Percentiles rank a stretch among this genome's conserved stretches.
Evolutionary conservation across 441 rosid species (phyloP).

Genomic region (Populus hybrid): DNA sequence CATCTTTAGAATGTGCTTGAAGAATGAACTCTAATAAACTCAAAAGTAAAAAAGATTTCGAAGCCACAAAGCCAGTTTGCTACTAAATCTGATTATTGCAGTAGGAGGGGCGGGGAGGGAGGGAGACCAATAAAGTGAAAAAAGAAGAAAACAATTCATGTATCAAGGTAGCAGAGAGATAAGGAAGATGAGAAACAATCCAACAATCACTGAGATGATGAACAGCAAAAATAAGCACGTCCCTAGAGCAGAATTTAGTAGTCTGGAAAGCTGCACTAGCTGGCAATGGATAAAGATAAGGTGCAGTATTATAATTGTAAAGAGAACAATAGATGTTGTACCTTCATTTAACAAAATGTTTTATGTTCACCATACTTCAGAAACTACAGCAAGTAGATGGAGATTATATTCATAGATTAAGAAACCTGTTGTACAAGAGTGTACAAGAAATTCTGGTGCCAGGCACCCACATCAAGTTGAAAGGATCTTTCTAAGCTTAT

Average conservation of each 20-base stretch:
- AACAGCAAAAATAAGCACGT: not conserved
- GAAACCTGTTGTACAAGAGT: slow-evolving; percentile 21
- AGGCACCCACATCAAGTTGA: slow-evolving; percentile 20
- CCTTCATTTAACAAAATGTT: not conserved
- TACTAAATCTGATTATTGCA: too few relatives aligned
- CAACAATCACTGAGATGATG: not conserved
- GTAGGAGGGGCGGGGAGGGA: too few relatives aligned
- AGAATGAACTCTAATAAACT: too few relatives aligned
- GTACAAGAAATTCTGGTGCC: slow-evolving; percentile 17
- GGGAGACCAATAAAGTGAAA: too few relatives aligned
- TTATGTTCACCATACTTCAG: not conserved
- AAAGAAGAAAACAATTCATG: not conserved
- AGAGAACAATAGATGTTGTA: not conserved
- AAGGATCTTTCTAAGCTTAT: slow-evolving; percentile 20
- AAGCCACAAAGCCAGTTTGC: too few relatives aligned
- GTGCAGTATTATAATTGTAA: not conserved
- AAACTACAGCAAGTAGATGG: not conserved
- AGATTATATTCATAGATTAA: slow-evolving; percentile 20
- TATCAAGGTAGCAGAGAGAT: not conserved
- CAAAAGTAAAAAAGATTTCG: too few relatives aligned
- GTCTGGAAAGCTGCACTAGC: not conserved
- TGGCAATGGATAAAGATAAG: not conserved
- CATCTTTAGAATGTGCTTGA: too few relatives aligned
- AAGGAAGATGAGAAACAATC: not conserved
- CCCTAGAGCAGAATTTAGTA: not conserved